phyloP scores from a whole-genome alignment of 2,329 filamentous ascomycete genomes.

The Magnaporthiopsis poae region DNA sequence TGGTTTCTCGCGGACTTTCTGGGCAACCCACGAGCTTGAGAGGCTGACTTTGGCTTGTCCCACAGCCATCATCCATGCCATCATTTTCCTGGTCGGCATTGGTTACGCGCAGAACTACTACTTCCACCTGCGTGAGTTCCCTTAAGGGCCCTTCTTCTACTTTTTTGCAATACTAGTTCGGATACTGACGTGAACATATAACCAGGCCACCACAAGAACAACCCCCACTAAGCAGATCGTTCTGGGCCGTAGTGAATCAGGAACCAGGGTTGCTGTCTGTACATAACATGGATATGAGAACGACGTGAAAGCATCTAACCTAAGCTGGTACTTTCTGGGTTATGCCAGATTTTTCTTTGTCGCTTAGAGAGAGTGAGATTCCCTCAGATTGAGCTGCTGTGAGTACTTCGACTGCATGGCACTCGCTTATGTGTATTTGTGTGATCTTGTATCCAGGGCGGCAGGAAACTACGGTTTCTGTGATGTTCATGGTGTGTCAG shows the following conservation, averaged over 20 bases:
- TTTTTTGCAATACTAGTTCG: not conserved
- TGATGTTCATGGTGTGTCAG: not conserved
- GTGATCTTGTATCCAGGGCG: not conserved
- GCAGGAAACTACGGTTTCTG: not conserved
- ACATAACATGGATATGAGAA: conserved; percentile 31
- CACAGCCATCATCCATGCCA: conserved; percentile 77
- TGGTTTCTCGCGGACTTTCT: conserved; percentile 7
- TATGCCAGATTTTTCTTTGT: conserved; percentile 19
- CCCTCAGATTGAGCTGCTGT: not conserved
- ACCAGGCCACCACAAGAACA: conserved; percentile 99
- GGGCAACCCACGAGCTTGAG: not conserved
- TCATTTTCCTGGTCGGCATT: conserved; percentile 65
- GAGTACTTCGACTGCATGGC: not conserved
- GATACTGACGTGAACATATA: not conserved
- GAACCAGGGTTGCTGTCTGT: conserved; percentile 24
- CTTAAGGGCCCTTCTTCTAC: too few relatives aligned
- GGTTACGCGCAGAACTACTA: conserved; percentile 99
- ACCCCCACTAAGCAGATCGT: conserved; percentile 66
- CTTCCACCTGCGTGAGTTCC: conserved; percentile 89
- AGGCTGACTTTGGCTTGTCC: conserved; percentile 17
- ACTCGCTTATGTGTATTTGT: not conserved
- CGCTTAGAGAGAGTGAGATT: not conserved
- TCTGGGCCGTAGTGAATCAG: not conserved
- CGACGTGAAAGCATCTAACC: conserved; percentile 21
- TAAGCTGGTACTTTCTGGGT: conserved; percentile 13